These are phyloP conservation scores for Macrophomina tecta DNA, from an alignment of 2,329 filamentous ascomycete species.

Conservation along the genomic window DNA sequence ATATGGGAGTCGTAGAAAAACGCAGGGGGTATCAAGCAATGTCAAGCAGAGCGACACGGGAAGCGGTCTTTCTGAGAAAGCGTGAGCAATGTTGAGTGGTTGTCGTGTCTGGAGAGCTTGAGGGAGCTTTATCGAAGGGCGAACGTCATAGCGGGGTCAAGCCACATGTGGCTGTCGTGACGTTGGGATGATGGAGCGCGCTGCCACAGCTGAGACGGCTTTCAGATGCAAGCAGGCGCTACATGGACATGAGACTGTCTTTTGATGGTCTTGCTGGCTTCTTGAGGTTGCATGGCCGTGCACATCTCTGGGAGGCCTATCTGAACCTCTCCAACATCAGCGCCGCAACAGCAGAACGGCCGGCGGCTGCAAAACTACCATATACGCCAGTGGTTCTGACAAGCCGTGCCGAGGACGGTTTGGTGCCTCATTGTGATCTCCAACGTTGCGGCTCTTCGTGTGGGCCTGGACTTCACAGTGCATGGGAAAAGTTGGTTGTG, in stretches of 20 bases:
- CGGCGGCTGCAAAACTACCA: too few relatives aligned
- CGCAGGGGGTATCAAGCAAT: background rate
- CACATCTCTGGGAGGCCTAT: too few relatives aligned
- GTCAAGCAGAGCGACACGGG: background rate
- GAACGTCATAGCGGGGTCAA: slow-evolving; percentile 23
- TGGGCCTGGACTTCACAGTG: background rate
- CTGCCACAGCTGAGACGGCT: background rate
- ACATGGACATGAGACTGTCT: background rate
- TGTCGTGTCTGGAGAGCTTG: background rate
- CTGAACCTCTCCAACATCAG: too few relatives aligned
- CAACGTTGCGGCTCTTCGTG: background rate
- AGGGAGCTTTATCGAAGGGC: background rate
- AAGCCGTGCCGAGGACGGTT: background rate
- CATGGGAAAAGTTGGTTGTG: background rate
- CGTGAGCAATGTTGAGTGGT: background rate
- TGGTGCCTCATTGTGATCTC: background rate
- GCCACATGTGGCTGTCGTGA: slow-evolving; percentile 20
- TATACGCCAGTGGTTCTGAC: background rate
- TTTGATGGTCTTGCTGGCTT: too few relatives aligned
- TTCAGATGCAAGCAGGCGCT: background rate
- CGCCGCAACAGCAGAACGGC: too few relatives aligned
- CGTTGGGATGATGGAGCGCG: slow-evolving; percentile 7
- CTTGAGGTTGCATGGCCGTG: too few relatives aligned
- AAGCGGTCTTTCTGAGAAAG: background rate
- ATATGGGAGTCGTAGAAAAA: background rate